Conservation (phyloP, 768 basidiomycete species). For the Leccinum pellstonianum region DNA sequence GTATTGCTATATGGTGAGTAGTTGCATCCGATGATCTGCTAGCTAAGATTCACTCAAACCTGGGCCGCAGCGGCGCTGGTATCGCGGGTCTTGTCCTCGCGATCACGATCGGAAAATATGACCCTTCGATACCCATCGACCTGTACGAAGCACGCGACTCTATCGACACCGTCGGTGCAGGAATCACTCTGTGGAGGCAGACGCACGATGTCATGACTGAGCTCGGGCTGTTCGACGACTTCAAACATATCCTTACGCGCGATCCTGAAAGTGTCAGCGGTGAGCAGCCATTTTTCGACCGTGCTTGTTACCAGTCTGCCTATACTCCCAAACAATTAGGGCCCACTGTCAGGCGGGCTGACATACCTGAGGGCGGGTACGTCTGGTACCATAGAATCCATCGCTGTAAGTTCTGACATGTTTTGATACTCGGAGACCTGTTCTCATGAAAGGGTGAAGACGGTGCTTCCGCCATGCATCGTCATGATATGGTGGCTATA, state of each 20-base stretch:
- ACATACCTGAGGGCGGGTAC: slow-evolving; percentile 33
- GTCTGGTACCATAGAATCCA: slow-evolving; percentile 26
- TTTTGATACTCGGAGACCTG: neutral
- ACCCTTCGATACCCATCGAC: slow-evolving; percentile 36
- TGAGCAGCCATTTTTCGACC: neutral
- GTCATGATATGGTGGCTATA: slow-evolving; percentile 21
- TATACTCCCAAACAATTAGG: slow-evolving; percentile 26
- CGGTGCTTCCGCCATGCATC: slow-evolving; percentile 17
- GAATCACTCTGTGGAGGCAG: slow-evolving; percentile 46
- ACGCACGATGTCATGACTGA: slow-evolving; percentile 45
- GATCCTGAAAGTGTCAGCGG: slow-evolving; percentile 15
- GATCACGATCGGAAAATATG: slow-evolving; percentile 34
- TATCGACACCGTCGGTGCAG: slow-evolving; percentile 40
- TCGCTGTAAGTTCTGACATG: slow-evolving; percentile 17
- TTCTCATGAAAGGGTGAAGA: slow-evolving; percentile 2
- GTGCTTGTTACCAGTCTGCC: neutral
- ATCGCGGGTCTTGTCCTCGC: slow-evolving; percentile 46
- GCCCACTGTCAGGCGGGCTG: slow-evolving; percentile 16
- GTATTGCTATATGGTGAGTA: slow-evolving; percentile 16
- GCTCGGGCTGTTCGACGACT: slow-evolving; percentile 42
- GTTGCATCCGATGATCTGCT: neutral
- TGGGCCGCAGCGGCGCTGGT: slow-evolving; percentile 36
- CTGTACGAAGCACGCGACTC: slow-evolving; percentile 48
- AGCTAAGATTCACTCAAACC: neutral
- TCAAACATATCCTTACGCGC: slow-evolving; percentile 17